phyloP scores from a whole-genome alignment of 2,329 filamentous ascomycete genomes.

The Purpureocillium lavendulum region DNA sequence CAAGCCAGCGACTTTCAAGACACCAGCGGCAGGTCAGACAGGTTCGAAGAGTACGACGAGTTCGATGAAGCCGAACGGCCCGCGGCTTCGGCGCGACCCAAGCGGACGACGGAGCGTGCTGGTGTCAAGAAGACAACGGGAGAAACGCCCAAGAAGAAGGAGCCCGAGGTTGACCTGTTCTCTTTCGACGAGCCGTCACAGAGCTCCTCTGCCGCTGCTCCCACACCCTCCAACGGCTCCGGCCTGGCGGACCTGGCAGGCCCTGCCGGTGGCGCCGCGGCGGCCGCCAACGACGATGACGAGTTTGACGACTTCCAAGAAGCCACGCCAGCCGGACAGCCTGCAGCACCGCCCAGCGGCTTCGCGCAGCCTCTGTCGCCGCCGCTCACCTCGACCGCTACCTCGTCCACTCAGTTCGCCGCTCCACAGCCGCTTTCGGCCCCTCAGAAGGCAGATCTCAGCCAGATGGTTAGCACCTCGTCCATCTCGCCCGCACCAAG shows the following conservation, averaged over 20 bases:
- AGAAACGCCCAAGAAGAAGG: constrained; percentile 70
- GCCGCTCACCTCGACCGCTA: constrained; percentile 41
- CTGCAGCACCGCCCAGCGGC: constrained; percentile 29
- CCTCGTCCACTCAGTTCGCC: constrained; percentile 60
- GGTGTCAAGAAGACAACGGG: constrained; percentile 35
- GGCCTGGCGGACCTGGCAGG: constrained; percentile 36
- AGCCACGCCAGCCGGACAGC: constrained; percentile 53
- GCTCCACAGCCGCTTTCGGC: constrained; percentile 80
- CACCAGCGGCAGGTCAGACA: constrained; percentile 52
- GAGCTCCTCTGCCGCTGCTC: constrained; percentile 33
- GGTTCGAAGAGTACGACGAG: constrained; percentile 96
- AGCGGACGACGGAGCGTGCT: constrained; percentile 22
- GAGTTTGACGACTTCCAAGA: constrained; percentile 98
- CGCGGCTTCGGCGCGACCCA: constrained; percentile 34
- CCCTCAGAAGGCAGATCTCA: constrained; percentile 71
- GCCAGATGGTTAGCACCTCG: constrained; percentile 69
- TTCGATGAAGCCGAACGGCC: constrained; percentile 66
- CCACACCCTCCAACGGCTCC: constrained; percentile 36
- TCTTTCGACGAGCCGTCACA: constrained; percentile 75
- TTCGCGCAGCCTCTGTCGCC: constrained; percentile 33
- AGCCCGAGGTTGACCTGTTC: constrained; percentile 86
- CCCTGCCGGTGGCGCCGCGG: constrained; percentile 14
- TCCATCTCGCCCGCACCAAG: constrained; percentile 68
- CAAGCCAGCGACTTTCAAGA: constrained; percentile 65
- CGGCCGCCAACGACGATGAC: constrained; percentile 66